A percentile compares a stretch with the other conserved stretches of the same genome.
Conservation (phyloP, 2,329 filamentous ascomycete species). For the Trichophyton simii region DNA sequence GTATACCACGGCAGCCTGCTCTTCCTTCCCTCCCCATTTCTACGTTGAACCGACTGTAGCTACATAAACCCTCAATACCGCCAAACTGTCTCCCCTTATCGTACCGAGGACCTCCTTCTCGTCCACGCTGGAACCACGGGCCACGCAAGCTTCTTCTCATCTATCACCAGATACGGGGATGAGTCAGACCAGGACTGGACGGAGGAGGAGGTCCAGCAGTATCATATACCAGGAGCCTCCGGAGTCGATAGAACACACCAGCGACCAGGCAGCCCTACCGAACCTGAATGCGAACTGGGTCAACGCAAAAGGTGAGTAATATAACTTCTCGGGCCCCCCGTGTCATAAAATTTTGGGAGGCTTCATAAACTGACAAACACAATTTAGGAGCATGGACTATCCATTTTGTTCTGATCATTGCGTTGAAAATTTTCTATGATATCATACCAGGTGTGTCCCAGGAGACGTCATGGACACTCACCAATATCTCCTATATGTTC, state of each 20-base stretch:
- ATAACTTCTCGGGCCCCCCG: not conserved
- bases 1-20: not conserved
- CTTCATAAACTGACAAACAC: not conserved
- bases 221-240: slow-evolving; percentile 95
- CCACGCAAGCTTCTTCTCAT: slow-evolving; percentile 20
- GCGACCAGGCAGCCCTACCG: slow-evolving; percentile 84
- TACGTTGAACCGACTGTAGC: not conserved
- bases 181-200: slow-evolving; percentile 52
- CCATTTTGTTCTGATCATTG: slow-evolving; percentile 81
- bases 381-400: slow-evolving; percentile 89
- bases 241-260: slow-evolving; percentile 95
- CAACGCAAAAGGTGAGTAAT: slow-evolving; percentile 82
- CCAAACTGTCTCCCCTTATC: slow-evolving; percentile 91
- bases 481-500: slow-evolving; percentile 98
- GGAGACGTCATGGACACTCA: slow-evolving; percentile 96
- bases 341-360: not conserved
- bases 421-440: slow-evolving; percentile 92
- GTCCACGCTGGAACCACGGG: slow-evolving; percentile 61
- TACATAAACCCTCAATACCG: slow-evolving; percentile 49
- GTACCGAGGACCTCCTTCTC: slow-evolving; percentile 84
- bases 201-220: slow-evolving; percentile 91
- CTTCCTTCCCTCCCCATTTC: not conserved
- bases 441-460: slow-evolving; percentile 93
- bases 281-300: slow-evolving; percentile 99
- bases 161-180: slow-evolving; percentile 49